Evolutionary conservation across 2,329 filamentous ascomycete genomes (phyloP), one percentile per base, ranked within the genome.

Genomic region (Xenosphaeropsis pyriputrescens): DNA sequence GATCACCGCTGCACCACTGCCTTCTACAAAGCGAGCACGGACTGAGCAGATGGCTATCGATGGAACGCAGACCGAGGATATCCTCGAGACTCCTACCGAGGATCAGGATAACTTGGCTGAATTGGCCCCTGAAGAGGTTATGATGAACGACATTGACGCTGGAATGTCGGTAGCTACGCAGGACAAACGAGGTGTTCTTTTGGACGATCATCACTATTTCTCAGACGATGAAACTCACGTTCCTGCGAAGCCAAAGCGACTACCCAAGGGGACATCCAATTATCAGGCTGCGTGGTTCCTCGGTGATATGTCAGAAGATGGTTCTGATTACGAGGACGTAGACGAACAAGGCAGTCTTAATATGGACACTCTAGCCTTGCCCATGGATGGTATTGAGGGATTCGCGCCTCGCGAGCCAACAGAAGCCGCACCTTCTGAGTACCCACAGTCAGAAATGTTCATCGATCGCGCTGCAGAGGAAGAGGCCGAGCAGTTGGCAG

Each of bases 131-230:
- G 89, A 96, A 55, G 85, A 89, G 50, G 71, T 78, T 3, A 65
- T 74, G 41, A 91, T 94, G 85, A 66, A 74, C 17, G 81, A 84
- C 43, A 70, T 75, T 16, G 72, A 73, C 16, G 61, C 60, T 18
- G 35, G 19, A 5, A 45, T 67, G 55, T 67, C 65, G 3, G 62
- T 67, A 16, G 57, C 58, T 35, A 54, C 57, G 4, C 62, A 65
- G 2, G 65, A 69, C 32, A 78, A 79, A 53, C 93, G 89, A 60
- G 91, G 89, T 45, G 91, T 98, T 1, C 64, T 98, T 31, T 68
- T 98, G 8, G 91, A 98, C 48, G 89, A 96, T 47, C 89, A 98
- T 57, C 89, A 96, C 56, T 98, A 98, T 58, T 98, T 96, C 54
- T 88, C 88, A 0, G 89, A 96, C 32, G 85, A 91, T 34, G 80